Evolutionary conservation across 441 rosid genomes (phyloP).

Genomic region (Euphorbia schlechtendalii): DNA sequence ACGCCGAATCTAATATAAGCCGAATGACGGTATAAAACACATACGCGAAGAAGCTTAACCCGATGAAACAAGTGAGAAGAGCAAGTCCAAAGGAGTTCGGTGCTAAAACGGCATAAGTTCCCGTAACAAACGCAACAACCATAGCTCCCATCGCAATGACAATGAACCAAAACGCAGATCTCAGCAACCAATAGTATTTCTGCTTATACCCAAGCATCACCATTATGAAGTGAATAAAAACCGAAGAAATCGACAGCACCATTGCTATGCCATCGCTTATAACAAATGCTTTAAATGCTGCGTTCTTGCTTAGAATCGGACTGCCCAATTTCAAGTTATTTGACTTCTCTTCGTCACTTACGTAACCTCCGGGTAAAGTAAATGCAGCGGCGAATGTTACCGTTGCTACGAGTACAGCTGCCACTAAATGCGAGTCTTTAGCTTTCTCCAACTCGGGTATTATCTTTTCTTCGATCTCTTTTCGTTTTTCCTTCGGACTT

Average conservation of each 20-base stretch:
- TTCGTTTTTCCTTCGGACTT: neutral
- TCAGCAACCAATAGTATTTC: neutral
- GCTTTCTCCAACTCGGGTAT: neutral
- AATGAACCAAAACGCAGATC: neutral
- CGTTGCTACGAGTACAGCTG: slow-evolving; percentile 1
- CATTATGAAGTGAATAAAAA: neutral
- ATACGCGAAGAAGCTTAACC: neutral
- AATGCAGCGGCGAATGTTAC: too few relatives aligned
- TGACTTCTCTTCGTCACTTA: too few relatives aligned
- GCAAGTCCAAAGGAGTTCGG: slow-evolving; percentile 5
- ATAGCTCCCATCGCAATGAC: slow-evolving; percentile 6
- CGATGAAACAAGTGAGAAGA: neutral
- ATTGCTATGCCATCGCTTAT: neutral
- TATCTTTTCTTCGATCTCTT: neutral
- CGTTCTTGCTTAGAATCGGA: neutral
- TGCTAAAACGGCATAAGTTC: slow-evolving; percentile 2
- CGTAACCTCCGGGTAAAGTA: too few relatives aligned
- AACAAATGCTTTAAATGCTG: slow-evolving; percentile 4
- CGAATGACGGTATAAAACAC: neutral
- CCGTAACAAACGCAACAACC: slow-evolving; percentile 14
- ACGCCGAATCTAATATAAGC: too few relatives aligned
- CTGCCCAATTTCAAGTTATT: neutral
- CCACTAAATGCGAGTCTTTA: slow-evolving; percentile 8
- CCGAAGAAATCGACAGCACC: slow-evolving; percentile 1
- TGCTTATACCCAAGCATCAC: neutral